Base-by-base conservation (phyloP, 2,329 filamentous ascomycete genomes). In the Cordyceps cicadae region DNA sequence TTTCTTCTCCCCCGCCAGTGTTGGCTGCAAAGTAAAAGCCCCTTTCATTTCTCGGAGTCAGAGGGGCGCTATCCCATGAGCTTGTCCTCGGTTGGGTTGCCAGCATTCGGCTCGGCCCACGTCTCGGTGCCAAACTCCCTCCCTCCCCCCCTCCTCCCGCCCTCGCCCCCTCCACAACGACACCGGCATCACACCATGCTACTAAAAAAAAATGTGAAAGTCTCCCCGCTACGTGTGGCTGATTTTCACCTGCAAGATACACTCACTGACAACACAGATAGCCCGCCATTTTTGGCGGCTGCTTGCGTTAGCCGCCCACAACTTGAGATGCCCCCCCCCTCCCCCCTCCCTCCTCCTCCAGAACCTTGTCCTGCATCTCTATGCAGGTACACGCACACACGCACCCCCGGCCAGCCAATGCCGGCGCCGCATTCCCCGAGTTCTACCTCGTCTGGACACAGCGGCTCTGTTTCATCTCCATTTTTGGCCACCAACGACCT, bases 41-140 rank as follows among this genome's bases (percentile, higher is more conserved):
- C 60, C 55, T 62, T 59, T 59, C 54, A 62, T 62, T 62, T 62
- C 60, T 50, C 54, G 19, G 6, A 39, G 21, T 14, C 17, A 37
- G 11, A 39, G 26, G 19, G 17, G 21, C 19, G 15, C 19, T 12
- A n/a, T 15, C 1, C 15, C 12, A 37, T 37, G 34, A 37, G 15
- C 5, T 15, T 17, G 3, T 29, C 17, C 26, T 24, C 17, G 54
- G 24, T 56, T 12, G 14, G 37, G 24, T 24, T n/a, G 24, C 24
- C 24, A 29, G n/a, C 5, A 21, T 14, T 32, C 14, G 12, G 9
- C 34, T 37, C 34, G 6, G 34, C 34, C 34, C 34, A 37, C 34
- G 34, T 3, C 7, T 14, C 4, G 34, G 34, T 37, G 3, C 34
- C 9, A 34, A 34, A 5, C 26, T 17, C 29, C 3, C 45, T 17